A percentile compares a stretch with the other conserved stretches of the same genome.
These are phyloP conservation scores for Isoetes taiwanensis DNA, from an alignment of 75 land plant genomes.

Conservation along the genomic window DNA sequence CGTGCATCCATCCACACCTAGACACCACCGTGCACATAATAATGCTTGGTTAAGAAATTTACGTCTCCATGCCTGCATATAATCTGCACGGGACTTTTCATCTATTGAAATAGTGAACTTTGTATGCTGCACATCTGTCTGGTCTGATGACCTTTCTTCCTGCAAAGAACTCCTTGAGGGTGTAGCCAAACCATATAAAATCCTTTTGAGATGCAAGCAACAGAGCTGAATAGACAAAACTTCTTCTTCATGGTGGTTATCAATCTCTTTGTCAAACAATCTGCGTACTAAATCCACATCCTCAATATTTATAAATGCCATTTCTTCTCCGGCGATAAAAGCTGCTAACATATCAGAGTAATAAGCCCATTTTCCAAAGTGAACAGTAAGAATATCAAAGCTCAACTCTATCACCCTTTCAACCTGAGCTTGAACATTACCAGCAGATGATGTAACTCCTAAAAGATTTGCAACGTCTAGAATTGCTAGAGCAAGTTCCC, in stretches of 20 bases:
- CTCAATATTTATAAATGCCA: constrained; percentile 12
- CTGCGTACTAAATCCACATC: constrained; percentile 59
- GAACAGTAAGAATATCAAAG: constrained; percentile 45
- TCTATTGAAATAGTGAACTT: too few relatives aligned
- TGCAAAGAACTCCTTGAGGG: too few relatives aligned
- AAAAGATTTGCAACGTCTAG: constrained; percentile 23
- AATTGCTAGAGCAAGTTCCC: constrained; percentile 44
- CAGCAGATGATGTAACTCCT: constrained; percentile 7
- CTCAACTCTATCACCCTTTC: constrained; percentile 66
- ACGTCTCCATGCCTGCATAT: constrained; percentile 34
- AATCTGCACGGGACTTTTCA: too few relatives aligned
- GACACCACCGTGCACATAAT: constrained; percentile 31
- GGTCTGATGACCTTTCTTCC: too few relatives aligned
- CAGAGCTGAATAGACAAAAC: constrained; percentile 74
- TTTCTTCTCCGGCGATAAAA: constrained; percentile 37
- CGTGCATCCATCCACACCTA: constrained; percentile 17
- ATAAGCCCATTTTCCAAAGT: constrained; percentile 50
- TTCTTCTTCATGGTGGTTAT: constrained; percentile 97
- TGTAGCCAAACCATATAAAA: too few relatives aligned
- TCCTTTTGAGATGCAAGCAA: constrained; percentile 58
- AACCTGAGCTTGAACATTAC: constrained; percentile 61
- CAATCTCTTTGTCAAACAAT: constrained; percentile 93
- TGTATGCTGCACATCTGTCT: too few relatives aligned
- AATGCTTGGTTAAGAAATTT: constrained; percentile 39
- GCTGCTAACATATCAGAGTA: constrained; percentile 44